A percentile compares a stretch with the other conserved stretches of the same genome.
These are phyloP conservation scores for Plasmodium coatneyi DNA, from an alignment of 169 alveolate genomes.

Conservation along the genomic window DNA sequence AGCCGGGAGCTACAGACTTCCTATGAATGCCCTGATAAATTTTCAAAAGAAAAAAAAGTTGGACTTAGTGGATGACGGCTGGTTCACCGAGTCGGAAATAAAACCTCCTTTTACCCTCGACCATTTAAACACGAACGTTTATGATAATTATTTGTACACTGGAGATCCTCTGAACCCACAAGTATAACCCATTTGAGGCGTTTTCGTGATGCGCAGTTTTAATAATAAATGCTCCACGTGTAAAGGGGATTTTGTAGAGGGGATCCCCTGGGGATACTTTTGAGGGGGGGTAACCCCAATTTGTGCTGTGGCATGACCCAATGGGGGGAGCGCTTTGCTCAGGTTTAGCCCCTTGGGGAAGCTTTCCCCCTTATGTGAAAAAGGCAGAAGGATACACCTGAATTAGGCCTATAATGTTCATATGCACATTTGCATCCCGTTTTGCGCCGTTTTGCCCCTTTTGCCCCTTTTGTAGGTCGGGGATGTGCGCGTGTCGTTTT, in stretches of 20 bases:
- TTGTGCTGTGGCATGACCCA: too few species aligned
- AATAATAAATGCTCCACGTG: not conserved
- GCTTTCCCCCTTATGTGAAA: not conserved
- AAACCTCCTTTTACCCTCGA: slow-evolving; percentile 80
- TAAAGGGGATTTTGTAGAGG: not conserved
- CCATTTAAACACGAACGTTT: slow-evolving; percentile 83
- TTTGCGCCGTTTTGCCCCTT: too few species aligned
- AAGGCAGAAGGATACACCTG: not conserved
- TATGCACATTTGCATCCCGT: not conserved
- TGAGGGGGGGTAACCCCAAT: too few species aligned
- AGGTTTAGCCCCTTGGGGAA: not conserved
- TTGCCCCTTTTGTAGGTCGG: slow-evolving; percentile 26
- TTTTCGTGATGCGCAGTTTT: not conserved
- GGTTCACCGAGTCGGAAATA: slow-evolving; percentile 80
- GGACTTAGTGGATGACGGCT: slow-evolving; percentile 80
- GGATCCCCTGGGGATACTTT: too few species aligned
- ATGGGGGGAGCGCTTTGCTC: not conserved
- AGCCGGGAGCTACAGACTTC: slow-evolving; percentile 49
- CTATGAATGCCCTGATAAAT: slow-evolving; percentile 56
- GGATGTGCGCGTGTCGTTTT: slow-evolving; percentile 64
- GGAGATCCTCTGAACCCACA: slow-evolving; percentile 87
- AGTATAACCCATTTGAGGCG: slow-evolving; percentile 53
- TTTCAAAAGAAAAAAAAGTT: slow-evolving; percentile 80
- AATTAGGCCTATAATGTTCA: not conserved
- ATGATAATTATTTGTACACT: slow-evolving; percentile 81